Evolutionary conservation across 225 moss, liverwort and hornwort genomes (phyloP).

Genomic region (Antitrichia curtipendula): DNA sequence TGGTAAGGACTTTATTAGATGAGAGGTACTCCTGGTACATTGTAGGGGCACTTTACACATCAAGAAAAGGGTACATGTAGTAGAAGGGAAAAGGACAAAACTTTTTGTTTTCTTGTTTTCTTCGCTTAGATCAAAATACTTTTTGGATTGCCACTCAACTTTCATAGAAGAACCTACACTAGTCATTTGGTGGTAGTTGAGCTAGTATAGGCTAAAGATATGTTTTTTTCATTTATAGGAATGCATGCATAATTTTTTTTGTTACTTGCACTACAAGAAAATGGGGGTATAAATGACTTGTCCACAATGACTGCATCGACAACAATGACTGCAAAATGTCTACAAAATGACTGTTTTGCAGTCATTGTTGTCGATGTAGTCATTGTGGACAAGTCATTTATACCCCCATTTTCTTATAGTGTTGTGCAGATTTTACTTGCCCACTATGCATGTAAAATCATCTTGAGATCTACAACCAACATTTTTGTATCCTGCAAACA

Average conservation of each 20-base stretch:
- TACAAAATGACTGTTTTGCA: too few relatives aligned
- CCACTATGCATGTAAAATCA: background rate
- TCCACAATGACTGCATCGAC: too few relatives aligned
- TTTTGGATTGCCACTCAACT: background rate
- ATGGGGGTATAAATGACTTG: too few relatives aligned
- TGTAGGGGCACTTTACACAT: background rate
- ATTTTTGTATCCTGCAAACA: background rate
- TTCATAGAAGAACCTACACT: rapidly evolving
- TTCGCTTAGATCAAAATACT: background rate
- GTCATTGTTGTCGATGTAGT: too few relatives aligned
- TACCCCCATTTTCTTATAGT: too few relatives aligned
- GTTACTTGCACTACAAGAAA: too few relatives aligned
- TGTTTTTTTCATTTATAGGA: too few relatives aligned
- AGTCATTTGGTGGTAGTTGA: background rate
- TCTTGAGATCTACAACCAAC: background rate
- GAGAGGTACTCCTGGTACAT: background rate
- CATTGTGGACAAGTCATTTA: too few relatives aligned
- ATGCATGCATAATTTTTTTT: background rate
- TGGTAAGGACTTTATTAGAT: background rate
- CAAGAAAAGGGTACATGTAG: rapidly evolving
- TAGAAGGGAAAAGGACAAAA: background rate
- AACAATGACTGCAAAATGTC: too few relatives aligned
- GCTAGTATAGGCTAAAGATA: background rate
- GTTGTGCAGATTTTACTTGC: background rate
- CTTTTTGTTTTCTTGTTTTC: rapidly evolving